Conservation (phyloP, 768 basidiomycete genomes). For the Mrakia frigida region DNA sequence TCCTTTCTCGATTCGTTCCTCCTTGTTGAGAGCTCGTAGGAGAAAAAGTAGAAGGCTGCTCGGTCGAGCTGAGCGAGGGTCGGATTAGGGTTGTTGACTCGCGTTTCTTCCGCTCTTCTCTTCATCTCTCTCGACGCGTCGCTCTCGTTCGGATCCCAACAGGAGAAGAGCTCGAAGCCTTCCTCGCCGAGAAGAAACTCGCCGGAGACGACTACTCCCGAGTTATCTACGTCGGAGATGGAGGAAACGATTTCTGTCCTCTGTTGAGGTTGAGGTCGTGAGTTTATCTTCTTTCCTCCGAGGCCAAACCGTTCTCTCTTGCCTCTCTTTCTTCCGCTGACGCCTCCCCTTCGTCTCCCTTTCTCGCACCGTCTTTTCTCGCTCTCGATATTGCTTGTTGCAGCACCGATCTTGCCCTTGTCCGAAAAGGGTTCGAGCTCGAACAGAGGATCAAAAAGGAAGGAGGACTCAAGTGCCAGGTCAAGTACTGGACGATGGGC, state of each 20-base stretch:
- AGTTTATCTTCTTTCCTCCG: neutral
- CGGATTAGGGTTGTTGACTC: too few relatives aligned
- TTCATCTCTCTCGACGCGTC: neutral
- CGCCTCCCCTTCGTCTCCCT: too few relatives aligned
- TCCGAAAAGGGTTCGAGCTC: conserved; percentile 70
- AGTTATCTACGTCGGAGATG: conserved; percentile 88
- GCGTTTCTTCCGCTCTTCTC: neutral
- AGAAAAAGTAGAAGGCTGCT: too few relatives aligned
- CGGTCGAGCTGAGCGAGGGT: neutral
- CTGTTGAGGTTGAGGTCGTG: conserved; percentile 63
- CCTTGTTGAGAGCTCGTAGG: too few relatives aligned
- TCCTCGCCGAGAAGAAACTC: conserved; percentile 57
- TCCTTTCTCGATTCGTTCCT: neutral
- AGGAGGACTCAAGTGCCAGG: conserved; percentile 67
- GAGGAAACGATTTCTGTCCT: conserved; percentile 92
- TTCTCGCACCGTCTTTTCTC: too few relatives aligned
- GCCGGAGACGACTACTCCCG: conserved; percentile 55
- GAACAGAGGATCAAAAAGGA: conserved; percentile 71
- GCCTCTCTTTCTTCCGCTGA: too few relatives aligned
- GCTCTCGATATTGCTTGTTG: neutral
- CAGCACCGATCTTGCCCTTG: conserved; percentile 78
- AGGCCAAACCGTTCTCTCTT: too few relatives aligned
- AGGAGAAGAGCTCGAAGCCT: conserved; percentile 91
- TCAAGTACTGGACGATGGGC: conserved; percentile 84
- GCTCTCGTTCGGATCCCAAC: neutral